phyloP scores from a whole-genome alignment of 805 yeast species.

The Lipomyces orientalis region DNA sequence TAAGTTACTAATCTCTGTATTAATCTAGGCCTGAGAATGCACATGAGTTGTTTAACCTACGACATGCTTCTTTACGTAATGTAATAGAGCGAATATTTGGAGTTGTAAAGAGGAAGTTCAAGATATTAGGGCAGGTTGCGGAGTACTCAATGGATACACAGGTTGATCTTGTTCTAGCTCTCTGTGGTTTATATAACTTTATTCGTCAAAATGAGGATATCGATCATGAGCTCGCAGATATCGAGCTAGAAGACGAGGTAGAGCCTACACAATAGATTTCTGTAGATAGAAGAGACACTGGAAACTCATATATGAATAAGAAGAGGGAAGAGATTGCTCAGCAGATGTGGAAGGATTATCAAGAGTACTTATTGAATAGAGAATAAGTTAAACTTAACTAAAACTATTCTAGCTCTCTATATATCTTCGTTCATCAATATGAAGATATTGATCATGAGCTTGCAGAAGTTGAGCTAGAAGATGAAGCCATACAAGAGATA shows the following conservation, averaged over 20 bases:
- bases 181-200: not conserved
- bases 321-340: not conserved
- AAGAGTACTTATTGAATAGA: not conserved
- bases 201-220: not conserved
- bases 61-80: not conserved
- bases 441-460: not conserved
- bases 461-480: not conserved
- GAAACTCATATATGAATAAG: not conserved
- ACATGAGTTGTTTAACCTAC: not conserved
- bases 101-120: slow-evolving; percentile 2
- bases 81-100: slow-evolving; percentile 4
- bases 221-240: not conserved
- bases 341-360: not conserved
- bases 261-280: not conserved
- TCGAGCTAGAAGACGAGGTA: no score
- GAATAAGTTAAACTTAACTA: no score
- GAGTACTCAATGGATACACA: not conserved
- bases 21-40: not conserved
- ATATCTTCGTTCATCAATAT: not conserved
- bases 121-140: not conserved
- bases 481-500: not conserved
- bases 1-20: not conserved
- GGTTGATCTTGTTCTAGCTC: not conserved
- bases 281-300: not conserved
- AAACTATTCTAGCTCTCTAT: not conserved